Base-by-base conservation (phyloP, 2,329 filamentous ascomycete species). In the Sarocladium strictum region DNA sequence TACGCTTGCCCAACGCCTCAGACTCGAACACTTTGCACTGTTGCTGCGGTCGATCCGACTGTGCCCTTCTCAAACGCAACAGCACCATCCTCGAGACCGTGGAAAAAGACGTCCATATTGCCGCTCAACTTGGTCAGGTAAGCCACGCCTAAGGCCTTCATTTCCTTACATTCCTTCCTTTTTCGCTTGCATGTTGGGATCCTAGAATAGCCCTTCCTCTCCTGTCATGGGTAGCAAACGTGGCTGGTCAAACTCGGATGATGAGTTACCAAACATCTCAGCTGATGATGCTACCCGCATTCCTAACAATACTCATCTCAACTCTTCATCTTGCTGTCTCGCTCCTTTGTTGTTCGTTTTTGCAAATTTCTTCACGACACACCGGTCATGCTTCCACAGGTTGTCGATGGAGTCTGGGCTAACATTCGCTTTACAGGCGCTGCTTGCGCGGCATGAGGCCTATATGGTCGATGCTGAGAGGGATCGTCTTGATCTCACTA, bases 401-500 rank as follows among this genome's bases (percentile, higher is more conserved):
- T 9, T 32, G 9, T 35, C 47, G 17, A 51, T 62, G 57, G 58
- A 65, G 57, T 75, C 77, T 61, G 79, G 79, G 74, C 87, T 95
- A 72, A 95, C 84, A 53, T 88, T 83, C 72, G 75, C 80, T 54
- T 71, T 87, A 56, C 85, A 97, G 94, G 91, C 91, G 57, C 79
- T 99, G 55, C 83, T 99, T 40, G 84, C 87, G 60, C 87, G 93
- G 64, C 92, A 99, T 80, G 92, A 97, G 76, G 85, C 89, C 57
- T 97, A 96, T 72, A 93, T 97, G 79, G 86, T 86, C 62, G 90
- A 96, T 69, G 90, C 92, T 57, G 91, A 96, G 75, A 84, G 85
- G 62, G 91, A 97, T 68, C 88, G 92, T 57, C 75, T 78, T 58
- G 82, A 86, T 58, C 84, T 97, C 72, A 79, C 82, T 43, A 71